A percentile compares a stretch with the other conserved stretches of the same genome.
These are phyloP conservation scores for Neocucurbitaria cava DNA, from an alignment of 2,329 filamentous ascomycete genomes.

Conservation along the genomic window DNA sequence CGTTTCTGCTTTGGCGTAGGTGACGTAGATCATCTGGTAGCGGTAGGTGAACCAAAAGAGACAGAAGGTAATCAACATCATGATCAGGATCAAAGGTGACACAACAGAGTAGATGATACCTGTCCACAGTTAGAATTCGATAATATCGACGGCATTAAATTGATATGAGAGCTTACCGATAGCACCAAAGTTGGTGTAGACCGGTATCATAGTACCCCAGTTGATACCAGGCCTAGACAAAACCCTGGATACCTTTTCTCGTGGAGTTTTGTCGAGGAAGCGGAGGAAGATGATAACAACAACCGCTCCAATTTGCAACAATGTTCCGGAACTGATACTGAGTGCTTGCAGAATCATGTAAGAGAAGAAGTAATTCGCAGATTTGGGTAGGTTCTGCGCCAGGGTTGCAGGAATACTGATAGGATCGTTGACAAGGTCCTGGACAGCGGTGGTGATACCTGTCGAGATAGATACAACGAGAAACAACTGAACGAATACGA, in stretches of 20 bases:
- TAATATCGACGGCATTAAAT: constrained; percentile 1
- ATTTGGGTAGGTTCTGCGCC: constrained; percentile 80
- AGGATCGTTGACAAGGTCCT: constrained; percentile 70
- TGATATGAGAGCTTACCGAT: constrained; percentile 64
- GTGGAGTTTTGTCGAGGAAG: constrained; percentile 80
- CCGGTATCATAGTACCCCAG: constrained; percentile 94
- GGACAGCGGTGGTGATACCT: constrained; percentile 71
- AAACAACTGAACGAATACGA: constrained; percentile 94
- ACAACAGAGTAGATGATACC: constrained; percentile 85
- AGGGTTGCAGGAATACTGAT: constrained; percentile 73
- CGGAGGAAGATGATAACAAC: constrained; percentile 80
- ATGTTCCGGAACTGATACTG: constrained; percentile 85
- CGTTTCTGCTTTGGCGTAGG: constrained; percentile 86
- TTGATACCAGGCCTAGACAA: constrained; percentile 77
- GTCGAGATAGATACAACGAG: constrained; percentile 87
- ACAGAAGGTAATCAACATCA: constrained; percentile 90
- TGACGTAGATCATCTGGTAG: constrained; percentile 97
- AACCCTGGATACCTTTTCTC: constrained; percentile 85
- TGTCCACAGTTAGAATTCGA: constrained; percentile 25
- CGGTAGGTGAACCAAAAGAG: constrained; percentile 93
- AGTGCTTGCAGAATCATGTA: constrained; percentile 97
- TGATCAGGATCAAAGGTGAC: constrained; percentile 87
- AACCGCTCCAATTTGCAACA: constrained; percentile 83
- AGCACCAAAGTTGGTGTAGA: constrained; percentile 95
- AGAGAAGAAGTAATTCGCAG: constrained; percentile 97